Base-by-base conservation (phyloP, 495 filamentous ascomycete genomes). In the Neurospora terricola region DNA sequence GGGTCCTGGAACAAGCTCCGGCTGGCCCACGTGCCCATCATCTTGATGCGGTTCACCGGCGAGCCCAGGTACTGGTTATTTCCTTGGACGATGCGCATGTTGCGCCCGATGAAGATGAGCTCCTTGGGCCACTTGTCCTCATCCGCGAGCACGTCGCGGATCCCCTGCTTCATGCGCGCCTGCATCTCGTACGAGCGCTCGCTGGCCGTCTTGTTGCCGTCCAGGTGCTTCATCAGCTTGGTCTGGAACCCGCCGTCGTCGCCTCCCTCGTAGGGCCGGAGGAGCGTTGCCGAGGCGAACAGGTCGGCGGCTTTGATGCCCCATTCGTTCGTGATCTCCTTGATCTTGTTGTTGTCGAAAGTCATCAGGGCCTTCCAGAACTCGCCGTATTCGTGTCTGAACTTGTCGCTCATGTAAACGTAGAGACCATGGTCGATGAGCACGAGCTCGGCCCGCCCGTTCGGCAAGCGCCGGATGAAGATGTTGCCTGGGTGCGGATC, bases 401-500 rank as follows among this genome's bases (percentile, higher is more conserved):
- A 97, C 75, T 89, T 84, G 10, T 93, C 90, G 37, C 88, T 86
- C 90, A 97, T 95, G 78, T 91, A 91, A 71, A 99, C 92, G 81
- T 99, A 99, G 38, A 99, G 87, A 0, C 95, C 95, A 80, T 99
- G 95, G 82, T 99, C 95, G 77, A 99, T 97, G 11, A 99, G 90
- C 2, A 98, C 94, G 21, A 99, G 86, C 80, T 99, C 94, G 1
- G 96, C 86, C 45, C 91, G 87, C 38, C 95, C 95, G 38, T 84
- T 89, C 3, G 94, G 93, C 23, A 92, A 84, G 1, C 96, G 92
- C 2, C 95, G 89, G 78, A 98, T 91, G 82, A 99, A 96, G 78
- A 99, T 96, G 81, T 99, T 99, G 1, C 95, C 95, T 0, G 96
- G 96, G 77, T 99, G 95, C 3, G 95, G 95, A 80, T 99, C 95